Evolutionary conservation across 2,329 filamentous ascomycete genomes (phyloP).

Genomic region (Aaosphaeria arxii): DNA sequence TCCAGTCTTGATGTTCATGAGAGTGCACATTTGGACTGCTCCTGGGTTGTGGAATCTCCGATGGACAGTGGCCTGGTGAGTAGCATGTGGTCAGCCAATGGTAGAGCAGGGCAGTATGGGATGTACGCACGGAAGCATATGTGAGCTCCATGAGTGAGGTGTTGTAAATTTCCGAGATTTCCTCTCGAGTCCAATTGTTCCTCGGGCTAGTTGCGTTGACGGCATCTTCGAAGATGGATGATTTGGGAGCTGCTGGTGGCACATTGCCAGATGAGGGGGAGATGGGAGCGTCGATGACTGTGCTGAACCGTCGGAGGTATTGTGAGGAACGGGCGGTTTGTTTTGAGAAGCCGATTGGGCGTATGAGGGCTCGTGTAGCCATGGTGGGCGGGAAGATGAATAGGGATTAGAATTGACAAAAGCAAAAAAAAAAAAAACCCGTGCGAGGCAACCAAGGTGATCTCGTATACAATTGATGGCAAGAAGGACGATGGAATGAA

Average conservation of each 20-base stretch:
- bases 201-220: slow-evolving; percentile 60
- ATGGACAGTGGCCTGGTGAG: slow-evolving; percentile 66
- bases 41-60: slow-evolving; percentile 80
- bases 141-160: slow-evolving; percentile 76
- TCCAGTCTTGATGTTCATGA: slow-evolving; percentile 96
- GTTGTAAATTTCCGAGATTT: slow-evolving; percentile 79
- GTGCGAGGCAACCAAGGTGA: no score
- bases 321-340: background rate
- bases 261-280: slow-evolving; percentile 14
- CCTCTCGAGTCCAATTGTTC: slow-evolving; percentile 75
- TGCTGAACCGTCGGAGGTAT: slow-evolving; percentile 25
- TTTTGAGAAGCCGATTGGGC: slow-evolving; percentile 5
- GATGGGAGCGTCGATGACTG: slow-evolving; percentile 28
- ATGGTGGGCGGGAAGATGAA: background rate
- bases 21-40: slow-evolving; percentile 85
- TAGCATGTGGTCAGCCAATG: background rate
- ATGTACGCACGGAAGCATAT: slow-evolving; percentile 64
- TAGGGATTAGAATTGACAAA: no score
- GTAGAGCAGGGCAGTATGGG: background rate
- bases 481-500: no score
- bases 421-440: no score
- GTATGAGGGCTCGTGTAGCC: slow-evolving; percentile 5
- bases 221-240: slow-evolving; percentile 43
- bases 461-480: no score
- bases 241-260: slow-evolving; percentile 8